Evolutionary conservation across 257 asterid genomes (phyloP).

Genomic region (Salvia rosmarinus): DNA sequence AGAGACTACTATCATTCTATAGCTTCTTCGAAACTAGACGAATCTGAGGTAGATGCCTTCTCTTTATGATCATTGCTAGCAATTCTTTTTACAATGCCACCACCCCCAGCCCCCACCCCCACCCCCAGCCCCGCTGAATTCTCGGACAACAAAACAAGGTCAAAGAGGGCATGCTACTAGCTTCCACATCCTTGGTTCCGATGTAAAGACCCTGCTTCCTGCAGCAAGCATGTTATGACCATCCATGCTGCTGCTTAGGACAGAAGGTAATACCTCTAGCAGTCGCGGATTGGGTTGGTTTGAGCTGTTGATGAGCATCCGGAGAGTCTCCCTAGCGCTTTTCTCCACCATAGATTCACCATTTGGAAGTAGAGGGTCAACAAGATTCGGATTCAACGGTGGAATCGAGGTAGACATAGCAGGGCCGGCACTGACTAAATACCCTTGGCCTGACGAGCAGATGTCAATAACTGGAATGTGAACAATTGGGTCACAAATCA

Average conservation of each 20-base stretch:
- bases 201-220: conserved; percentile 77
- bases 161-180: conserved; percentile 48
- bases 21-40: conserved; percentile 37
- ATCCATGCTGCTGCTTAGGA: conserved; percentile 43
- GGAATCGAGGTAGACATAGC: conserved; percentile 62
- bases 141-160: conserved; percentile 50
- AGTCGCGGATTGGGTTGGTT: conserved; percentile 59
- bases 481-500: conserved; percentile 85
- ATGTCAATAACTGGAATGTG: conserved; percentile 86
- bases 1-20: conserved; percentile 29
- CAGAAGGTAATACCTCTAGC: conserved; percentile 62
- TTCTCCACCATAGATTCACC: conserved; percentile 68
- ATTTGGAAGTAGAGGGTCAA: conserved; percentile 58
- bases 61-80: conserved; percentile 42
- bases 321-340: conserved; percentile 89
- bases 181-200: conserved; percentile 57
- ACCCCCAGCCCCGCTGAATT: conserved; percentile 18
- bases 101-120: neutral
- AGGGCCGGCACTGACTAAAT: conserved; percentile 82
- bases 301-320: conserved; percentile 78
- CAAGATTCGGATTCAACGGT: conserved; percentile 52
- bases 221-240: conserved; percentile 48
- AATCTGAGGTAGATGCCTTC: conserved; percentile 44
- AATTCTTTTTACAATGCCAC: conserved; percentile 29
- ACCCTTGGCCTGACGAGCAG: conserved; percentile 93